Evolutionary conservation across 2,329 filamentous ascomycete species (phyloP), one percentile per base, ranked within the genome.

Genomic region (Fusarium dlaminii): DNA sequence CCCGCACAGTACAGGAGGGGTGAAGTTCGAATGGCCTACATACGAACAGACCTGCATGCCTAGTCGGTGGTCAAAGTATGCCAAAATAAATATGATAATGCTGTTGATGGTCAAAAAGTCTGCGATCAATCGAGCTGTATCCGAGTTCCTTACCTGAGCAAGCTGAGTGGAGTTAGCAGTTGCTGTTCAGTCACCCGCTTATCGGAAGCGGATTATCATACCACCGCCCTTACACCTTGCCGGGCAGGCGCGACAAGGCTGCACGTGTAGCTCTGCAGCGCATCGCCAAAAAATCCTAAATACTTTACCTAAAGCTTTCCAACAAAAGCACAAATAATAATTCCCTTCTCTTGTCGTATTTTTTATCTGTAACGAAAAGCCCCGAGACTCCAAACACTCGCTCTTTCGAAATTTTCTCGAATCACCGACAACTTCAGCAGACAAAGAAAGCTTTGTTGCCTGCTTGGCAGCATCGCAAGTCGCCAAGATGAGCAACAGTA

Each of bases 401-500:
- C 42, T 37, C 24, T 34, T 58, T 54, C 58, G 36, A 63, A n/a
- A 22, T 63, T 54, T 32, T 61, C 49, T 46, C 29, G 22, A 56
- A 67, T 52, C 63, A 63, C 69, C 63, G 65, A 75, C 51, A 49
- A 51, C 61, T 42, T 45, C 56, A 66, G 37, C 63, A 63, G 46
- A 63, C 68, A 64, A 73, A 62, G 54, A 56, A 74, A 69, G 64
- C 74, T 72, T 72, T 77, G 74, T 75, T 76, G 75, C 77, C 73
- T 77, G 68, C 66, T 68, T 72, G 75, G 69, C 72, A 78, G 69
- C 75, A 76, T 73, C 70, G 72, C 73, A 63, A 71, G 52, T 64
- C 70, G 79, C 75, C 81, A 89, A 79, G 22, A 92, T 92, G 90
- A 91, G 89, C 81, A 86, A 82, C 80, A 86, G 83, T 55, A 91